Base-by-base conservation (phyloP, 169 alveolate genomes). In the Eimeria acervulina region DNA sequence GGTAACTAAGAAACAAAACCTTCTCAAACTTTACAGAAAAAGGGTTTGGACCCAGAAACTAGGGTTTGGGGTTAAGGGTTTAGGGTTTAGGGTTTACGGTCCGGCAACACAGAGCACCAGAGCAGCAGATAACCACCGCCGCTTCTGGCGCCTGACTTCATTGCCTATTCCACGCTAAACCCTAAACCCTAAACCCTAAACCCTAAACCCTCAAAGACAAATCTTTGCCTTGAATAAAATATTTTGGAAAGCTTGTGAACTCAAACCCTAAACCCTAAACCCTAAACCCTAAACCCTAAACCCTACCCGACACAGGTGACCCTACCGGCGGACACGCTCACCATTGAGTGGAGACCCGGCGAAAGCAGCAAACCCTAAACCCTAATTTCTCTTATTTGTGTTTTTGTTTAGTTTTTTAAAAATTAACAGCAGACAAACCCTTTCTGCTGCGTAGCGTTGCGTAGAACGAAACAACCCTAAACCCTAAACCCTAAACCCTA, bases 91-190 rank as follows among this genome's bases (percentile, higher is more conserved):
- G n/a, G 28, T 36, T 17, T 15, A 55, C 74, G 51, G 93, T 44
- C 33, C 13, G 28, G 33, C 44, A 40, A 3, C 28, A 26, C 85
- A 74, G 17, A 12, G 33, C 55, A 40, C 42, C 42, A 31, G 44
- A 68, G 78, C 78, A 33, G 55, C 44, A 28, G 81, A 70, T 12
- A 70, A 70, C 85, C 85, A 74, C 33, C 47, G 85, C 55, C 85
- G 47, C 31, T 12, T 5, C 33, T 3, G 59, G 28, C 55, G 23
- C 55, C 85, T 74, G 85, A 36, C 55, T 47, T 36, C 17, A 4
- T n/a, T 74, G 85, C 44, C 55, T 74, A 74, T 74, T 74, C 55
- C 55, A 8, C 59, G 19, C 85, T 61, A 61, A 61, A 26, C 36
- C 72, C 72, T 61, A 19, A 26, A 61, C 28, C 28, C 84, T 38